Evolutionary conservation across 805 yeast species (phyloP), one percentile per base, ranked within the genome.

Genomic region (Monosporozyma servazzii): DNA sequence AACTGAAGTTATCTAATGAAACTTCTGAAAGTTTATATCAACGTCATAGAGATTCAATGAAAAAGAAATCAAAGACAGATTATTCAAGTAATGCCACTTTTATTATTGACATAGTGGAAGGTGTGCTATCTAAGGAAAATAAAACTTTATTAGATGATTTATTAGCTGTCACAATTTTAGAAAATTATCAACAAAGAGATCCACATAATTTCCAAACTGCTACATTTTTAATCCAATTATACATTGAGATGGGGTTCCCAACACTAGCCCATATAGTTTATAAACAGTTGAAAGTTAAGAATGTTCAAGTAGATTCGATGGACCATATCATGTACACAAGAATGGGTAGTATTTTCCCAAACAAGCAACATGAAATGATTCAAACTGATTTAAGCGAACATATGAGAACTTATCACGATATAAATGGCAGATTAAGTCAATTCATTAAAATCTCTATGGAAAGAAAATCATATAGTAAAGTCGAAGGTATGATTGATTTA

Each of bases 291-390:
- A 78, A 80, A 37, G 77, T 88, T 57, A 87, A 85, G 61, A 81
- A 83, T 69, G 67, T 89, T 8, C 98, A 91, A 66, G 72, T 75
- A 48, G 96, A 90, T 60, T 77, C 87, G 0, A 64, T 86, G 46
- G 77, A 82, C 11, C 77, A 80, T 54, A 73, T 76, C 54, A 58
- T 82, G 9, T 66, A 74, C 9, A 71, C 80, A 0, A 73, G 87
- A 47, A 56, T 73, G 25, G 71, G 81, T 1, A 61, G 79, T 0
- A 54, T 74, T 1, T 64, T 61, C 39, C 86, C 87, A 0, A 58
- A 70, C 1, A 67, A 72, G 15, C 59, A 65, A 2, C 68, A 71
- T 21, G 58, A 69, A 18, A 60, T 53, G 40, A 37, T 58, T 3
- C 30, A 47, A 17, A 52, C 50, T 15, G 65, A 80, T 8, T 61